These are phyloP conservation scores for Lathyrus sativus DNA, from an alignment of 306 rosid species.

Conservation along the genomic window DNA sequence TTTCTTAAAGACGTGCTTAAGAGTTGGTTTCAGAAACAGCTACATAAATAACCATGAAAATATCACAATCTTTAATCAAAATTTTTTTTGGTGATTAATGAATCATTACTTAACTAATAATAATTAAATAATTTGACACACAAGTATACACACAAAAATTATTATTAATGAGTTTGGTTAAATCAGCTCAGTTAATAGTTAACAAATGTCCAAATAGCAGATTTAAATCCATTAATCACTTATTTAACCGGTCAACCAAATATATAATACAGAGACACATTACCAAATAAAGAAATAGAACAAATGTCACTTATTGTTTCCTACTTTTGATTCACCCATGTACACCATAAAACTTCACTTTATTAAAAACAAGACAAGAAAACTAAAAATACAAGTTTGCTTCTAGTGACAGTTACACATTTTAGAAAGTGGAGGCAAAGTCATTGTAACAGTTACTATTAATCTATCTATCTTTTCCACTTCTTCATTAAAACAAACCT, in stretches of 20 bases:
- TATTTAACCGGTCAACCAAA: conserved; percentile 13
- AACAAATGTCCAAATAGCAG: too few species aligned
- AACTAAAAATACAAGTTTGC: conserved; percentile 27
- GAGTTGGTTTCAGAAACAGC: too few species aligned
- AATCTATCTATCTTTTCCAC: conserved; percentile 39
- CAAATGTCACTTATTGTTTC: conserved; percentile 27
- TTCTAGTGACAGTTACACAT: conserved; percentile 31
- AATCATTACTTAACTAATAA: too few species aligned
- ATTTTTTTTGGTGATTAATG: too few species aligned
- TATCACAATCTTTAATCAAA: conserved; percentile 5
- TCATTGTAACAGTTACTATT: conserved; percentile 50
- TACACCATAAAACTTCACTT: conserved; percentile 10
- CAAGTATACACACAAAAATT: background rate
- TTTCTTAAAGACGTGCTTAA: too few species aligned
- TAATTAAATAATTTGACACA: too few species aligned
- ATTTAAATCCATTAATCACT: too few species aligned
- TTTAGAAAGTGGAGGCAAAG: conserved; percentile 57
- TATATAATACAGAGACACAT: background rate
- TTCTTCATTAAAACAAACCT: conserved; percentile 35
- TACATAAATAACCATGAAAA: conserved; percentile 12
- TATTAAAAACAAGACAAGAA: conserved; percentile 36
- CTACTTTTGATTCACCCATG: conserved; percentile 17
- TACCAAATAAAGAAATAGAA: conserved; percentile 11
- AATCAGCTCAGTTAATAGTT: too few species aligned
- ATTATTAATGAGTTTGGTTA: background rate